Evolutionary conservation across 805 yeast species (phyloP), one percentile per base, ranked within the genome.

Genomic region (Monosporozyma yasuniensis): DNA sequence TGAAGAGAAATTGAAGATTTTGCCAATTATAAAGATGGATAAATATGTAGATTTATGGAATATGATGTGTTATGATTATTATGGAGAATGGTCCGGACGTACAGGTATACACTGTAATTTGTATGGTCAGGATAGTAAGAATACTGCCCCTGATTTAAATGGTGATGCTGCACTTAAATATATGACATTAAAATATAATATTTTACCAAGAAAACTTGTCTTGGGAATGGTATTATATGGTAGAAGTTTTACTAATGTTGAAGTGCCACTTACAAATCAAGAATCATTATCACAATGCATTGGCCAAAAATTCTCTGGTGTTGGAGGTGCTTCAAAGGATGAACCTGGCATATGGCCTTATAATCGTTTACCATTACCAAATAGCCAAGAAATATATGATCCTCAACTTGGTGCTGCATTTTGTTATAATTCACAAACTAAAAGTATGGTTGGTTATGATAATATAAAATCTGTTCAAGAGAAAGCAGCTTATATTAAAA

Each of bases 171-270:
- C 83, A 0, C 67, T 87, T 2, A 47, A 61, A 1, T 64, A 60
- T 48, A 77, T 83, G 65, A 25, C 74, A 0, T 19, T 58, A 0
- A 50, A 56, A 1, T 79, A 37, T 47, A 52, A 81, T 0, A 72
- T 83, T 1, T 50, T 64, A 0, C 55, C 82, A 0, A 37, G 55
- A 0, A 85, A 87, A 59, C 54, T 91, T 6, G 72, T 84, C 1
- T 58, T 93, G 30, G 99, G 98, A 0, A 84, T 90, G 83, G 97
- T 98, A 0, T 69, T 80, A 16, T 93, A 89, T 63, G 98, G 96
- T 0, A 68, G 84, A 28, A 71, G 76, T 1, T 80, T 79, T 53
- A 65, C 67, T 0, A 61, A 70, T 30, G 75, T 74, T 0, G 54
- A 63, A 2, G 21, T 27, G 4, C 14, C 19, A 12, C 4, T 5